phyloP scores from a whole-genome alignment of 1,284 basidiomycete genomes.

The Ganoderma resinaceum region DNA sequence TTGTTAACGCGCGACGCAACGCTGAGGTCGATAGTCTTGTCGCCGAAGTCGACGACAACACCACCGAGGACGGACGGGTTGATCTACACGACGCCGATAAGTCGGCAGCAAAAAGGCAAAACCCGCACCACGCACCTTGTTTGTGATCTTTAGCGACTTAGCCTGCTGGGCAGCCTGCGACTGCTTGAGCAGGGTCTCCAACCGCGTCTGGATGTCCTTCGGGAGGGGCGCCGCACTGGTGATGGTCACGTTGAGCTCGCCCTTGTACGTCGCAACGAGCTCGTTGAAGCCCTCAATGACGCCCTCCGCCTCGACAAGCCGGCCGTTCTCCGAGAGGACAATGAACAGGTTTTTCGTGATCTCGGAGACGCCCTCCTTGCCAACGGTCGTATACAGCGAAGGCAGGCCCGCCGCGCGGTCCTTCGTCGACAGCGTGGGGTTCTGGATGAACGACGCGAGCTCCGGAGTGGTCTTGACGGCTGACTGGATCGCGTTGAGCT shows the following conservation, averaged over 20 bases:
- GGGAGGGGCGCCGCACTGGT: slow-evolving; percentile 86
- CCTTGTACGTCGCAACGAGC: slow-evolving; percentile 89
- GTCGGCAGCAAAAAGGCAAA: not conserved
- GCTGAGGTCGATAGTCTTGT: slow-evolving; percentile 52
- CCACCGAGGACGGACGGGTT: slow-evolving; percentile 90
- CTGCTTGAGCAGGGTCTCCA: slow-evolving; percentile 87
- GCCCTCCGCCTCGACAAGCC: slow-evolving; percentile 83
- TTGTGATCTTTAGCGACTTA: slow-evolving; percentile 86
- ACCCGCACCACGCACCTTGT: slow-evolving; percentile 67
- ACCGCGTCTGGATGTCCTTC: slow-evolving; percentile 73
- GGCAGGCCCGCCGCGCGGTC: slow-evolving; percentile 81
- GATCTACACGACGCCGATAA: slow-evolving; percentile 56
- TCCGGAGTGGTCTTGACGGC: slow-evolving; percentile 72
- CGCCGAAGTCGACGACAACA: slow-evolving; percentile 95
- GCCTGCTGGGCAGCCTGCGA: slow-evolving; percentile 84
- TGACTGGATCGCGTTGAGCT: slow-evolving; percentile 76
- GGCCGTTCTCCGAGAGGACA: slow-evolving; percentile 94
- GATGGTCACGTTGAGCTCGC: slow-evolving; percentile 93
- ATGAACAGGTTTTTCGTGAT: slow-evolving; percentile 93
- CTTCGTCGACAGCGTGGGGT: slow-evolving; percentile 87
- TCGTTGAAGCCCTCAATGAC: slow-evolving; percentile 94
- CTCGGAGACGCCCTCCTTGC: slow-evolving; percentile 81
- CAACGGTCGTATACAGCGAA: slow-evolving; percentile 66
- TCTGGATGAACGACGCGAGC: slow-evolving; percentile 76
- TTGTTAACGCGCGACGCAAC: slow-evolving; percentile 9